Conservation (phyloP, 495 filamentous ascomycete genomes). For the Chaetomium cochliodes region DNA sequence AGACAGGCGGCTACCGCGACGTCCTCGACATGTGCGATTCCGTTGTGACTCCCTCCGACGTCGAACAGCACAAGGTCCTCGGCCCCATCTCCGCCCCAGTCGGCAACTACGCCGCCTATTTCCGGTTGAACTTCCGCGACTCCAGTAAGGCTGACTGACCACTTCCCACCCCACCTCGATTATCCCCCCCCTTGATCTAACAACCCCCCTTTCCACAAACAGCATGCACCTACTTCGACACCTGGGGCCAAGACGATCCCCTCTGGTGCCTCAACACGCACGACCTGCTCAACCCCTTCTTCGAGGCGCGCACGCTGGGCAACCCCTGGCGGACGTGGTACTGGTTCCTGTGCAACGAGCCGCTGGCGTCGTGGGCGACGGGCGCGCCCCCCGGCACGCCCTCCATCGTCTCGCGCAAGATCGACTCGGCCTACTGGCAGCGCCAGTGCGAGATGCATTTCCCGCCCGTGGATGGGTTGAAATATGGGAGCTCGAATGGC, state of each 20-base stretch:
- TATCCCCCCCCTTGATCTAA: not conserved
- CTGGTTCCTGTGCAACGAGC: slow-evolving; percentile 66
- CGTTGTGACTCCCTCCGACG: slow-evolving; percentile 11
- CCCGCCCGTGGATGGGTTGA: slow-evolving; percentile 49
- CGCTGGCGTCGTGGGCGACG: slow-evolving; percentile 39
- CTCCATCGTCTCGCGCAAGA: slow-evolving; percentile 56
- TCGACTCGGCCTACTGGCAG: slow-evolving; percentile 57
- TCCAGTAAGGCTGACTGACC: slow-evolving; percentile 41
- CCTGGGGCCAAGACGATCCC: slow-evolving; percentile 48
- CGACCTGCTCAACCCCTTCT: slow-evolving; percentile 56
- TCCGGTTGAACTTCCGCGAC: slow-evolving; percentile 48
- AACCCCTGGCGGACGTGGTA: slow-evolving; percentile 62
- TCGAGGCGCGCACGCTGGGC: slow-evolving; percentile 52
- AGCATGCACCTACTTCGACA: slow-evolving; percentile 45
- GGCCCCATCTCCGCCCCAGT: slow-evolving; percentile 34
- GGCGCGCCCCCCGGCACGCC: slow-evolving; percentile 49
- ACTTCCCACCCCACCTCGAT: not conserved
- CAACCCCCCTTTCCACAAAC: not conserved
- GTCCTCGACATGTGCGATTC: slow-evolving; percentile 53
- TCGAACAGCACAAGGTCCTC: slow-evolving; percentile 28
- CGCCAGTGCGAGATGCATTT: slow-evolving; percentile 62
- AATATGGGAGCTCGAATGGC: slow-evolving; percentile 52
- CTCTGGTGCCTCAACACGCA: slow-evolving; percentile 60
- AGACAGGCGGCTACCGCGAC: slow-evolving; percentile 40
- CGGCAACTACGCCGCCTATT: slow-evolving; percentile 55